A percentile compares a stretch with the other conserved stretches of the same genome.
Conservation (phyloP, 2,329 filamentous ascomycete genomes). For the Ophidiomyces ophidiicola region DNA sequence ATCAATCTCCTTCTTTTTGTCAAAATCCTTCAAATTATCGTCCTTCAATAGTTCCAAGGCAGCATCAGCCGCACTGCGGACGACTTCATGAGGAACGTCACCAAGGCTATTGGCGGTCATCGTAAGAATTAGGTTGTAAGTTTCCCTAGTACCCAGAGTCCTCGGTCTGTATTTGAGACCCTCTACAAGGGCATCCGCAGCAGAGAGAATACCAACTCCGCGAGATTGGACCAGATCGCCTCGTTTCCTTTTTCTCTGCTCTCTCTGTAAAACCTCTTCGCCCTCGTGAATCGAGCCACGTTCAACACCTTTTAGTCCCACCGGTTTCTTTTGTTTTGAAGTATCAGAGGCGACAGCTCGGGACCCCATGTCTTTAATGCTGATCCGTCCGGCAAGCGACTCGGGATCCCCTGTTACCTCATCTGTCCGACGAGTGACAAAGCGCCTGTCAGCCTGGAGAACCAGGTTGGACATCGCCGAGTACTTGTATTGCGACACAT, state of each 20-base stretch:
- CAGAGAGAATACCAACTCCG: slow-evolving; percentile 66
- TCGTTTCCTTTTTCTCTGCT: slow-evolving; percentile 74
- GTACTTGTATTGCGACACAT: slow-evolving; percentile 97
- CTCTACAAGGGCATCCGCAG: slow-evolving; percentile 76
- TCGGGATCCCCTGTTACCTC: slow-evolving; percentile 95
- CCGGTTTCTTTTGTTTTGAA: slow-evolving; percentile 66
- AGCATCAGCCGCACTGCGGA: slow-evolving; percentile 85
- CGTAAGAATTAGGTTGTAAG: slow-evolving; percentile 87
- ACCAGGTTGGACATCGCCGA: slow-evolving; percentile 99
- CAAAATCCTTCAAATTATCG: slow-evolving; percentile 88
- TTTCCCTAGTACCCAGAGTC: slow-evolving; percentile 80
- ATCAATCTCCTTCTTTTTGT: slow-evolving; percentile 96
- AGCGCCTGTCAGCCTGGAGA: slow-evolving; percentile 96
- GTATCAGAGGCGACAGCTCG: slow-evolving; percentile 66
- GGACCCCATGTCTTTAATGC: slow-evolving; percentile 87
- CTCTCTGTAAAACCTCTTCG: slow-evolving; percentile 67
- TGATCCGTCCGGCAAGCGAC: slow-evolving; percentile 86
- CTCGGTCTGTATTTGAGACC: slow-evolving; percentile 84
- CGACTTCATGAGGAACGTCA: slow-evolving; percentile 83
- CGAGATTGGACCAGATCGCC: slow-evolving; percentile 58
- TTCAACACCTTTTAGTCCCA: slow-evolving; percentile 57
- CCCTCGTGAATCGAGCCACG: slow-evolving; percentile 67
- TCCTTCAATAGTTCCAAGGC: slow-evolving; percentile 87
- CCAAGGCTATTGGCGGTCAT: slow-evolving; percentile 79
- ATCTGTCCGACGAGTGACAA: slow-evolving; percentile 81